phyloP scores from a whole-genome alignment of 2,329 filamentous ascomycete species.

The Pyricularia pennisetigena region DNA sequence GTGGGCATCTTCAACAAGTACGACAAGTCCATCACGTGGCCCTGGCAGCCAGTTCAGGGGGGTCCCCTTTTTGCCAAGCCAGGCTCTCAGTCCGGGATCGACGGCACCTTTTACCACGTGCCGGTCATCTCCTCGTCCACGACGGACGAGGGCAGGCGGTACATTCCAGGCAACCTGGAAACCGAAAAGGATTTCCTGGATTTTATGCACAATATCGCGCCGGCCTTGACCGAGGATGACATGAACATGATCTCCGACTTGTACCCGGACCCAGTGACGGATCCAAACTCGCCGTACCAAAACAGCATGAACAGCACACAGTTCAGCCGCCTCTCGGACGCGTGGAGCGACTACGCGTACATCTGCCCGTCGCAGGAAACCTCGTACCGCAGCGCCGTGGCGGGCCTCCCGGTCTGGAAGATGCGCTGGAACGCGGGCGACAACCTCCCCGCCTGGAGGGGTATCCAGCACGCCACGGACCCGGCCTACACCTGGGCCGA shows the following conservation, averaged over 20 bases:
- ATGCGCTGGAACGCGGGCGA: background rate
- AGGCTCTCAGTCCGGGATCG: slow-evolving; percentile 16
- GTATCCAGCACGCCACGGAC: slow-evolving; percentile 3
- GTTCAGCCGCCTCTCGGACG: slow-evolving; percentile 43
- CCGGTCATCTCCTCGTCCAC: slow-evolving; percentile 33
- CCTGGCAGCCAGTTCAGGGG: slow-evolving; percentile 46
- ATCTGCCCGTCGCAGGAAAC: slow-evolving; percentile 8
- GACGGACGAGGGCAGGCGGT: slow-evolving; percentile 31
- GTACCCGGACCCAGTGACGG: slow-evolving; percentile 27
- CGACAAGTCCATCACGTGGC: slow-evolving; percentile 25
- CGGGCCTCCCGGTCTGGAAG: slow-evolving; percentile 1
- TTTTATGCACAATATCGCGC: slow-evolving; percentile 28
- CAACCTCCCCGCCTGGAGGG: background rate
- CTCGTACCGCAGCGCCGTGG: background rate
- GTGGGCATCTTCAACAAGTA: slow-evolving; percentile 21
- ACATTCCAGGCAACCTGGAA: slow-evolving; percentile 26
- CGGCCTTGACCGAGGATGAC: slow-evolving; percentile 23
- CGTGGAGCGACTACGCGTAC: slow-evolving; percentile 46
- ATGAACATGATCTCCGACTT: slow-evolving; percentile 23
- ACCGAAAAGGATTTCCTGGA: slow-evolving; percentile 21
- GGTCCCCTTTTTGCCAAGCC: slow-evolving; percentile 17
- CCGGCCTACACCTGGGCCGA: slow-evolving; percentile 2
- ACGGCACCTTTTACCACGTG: slow-evolving; percentile 18
- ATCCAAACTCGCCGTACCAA: slow-evolving; percentile 22
- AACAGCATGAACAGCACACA: slow-evolving; percentile 28